These are phyloP conservation scores for Elaeagnus macrophylla DNA, from an alignment of 306 rosid genomes.

Conservation along the genomic window DNA sequence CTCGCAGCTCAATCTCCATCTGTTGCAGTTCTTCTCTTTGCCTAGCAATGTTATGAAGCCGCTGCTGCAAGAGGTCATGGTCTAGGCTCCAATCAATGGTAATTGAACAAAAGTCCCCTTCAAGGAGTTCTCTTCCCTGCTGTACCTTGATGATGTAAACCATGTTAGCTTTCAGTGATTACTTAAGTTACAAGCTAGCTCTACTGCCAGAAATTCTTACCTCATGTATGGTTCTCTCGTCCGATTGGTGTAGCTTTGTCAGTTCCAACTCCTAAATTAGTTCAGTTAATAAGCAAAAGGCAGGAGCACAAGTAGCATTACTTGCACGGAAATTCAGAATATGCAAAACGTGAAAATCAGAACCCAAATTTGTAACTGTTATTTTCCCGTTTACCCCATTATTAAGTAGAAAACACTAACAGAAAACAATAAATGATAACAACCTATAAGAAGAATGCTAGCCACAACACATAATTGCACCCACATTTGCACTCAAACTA, in stretches of 20 bases:
- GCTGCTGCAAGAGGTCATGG: slow-evolving; percentile 59
- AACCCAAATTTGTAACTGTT: too few species aligned
- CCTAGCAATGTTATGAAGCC: slow-evolving; percentile 49
- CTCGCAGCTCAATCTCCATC: slow-evolving; percentile 71
- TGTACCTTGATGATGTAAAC: slow-evolving; percentile 73
- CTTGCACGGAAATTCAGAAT: too few species aligned
- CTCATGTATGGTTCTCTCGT: slow-evolving; percentile 90
- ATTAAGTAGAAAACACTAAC: too few species aligned
- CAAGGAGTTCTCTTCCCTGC: slow-evolving; percentile 89
- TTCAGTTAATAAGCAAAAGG: slow-evolving; percentile 15
- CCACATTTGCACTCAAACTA: too few species aligned
- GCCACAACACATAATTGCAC: too few species aligned
- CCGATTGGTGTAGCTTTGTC: slow-evolving; percentile 57
- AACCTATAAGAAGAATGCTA: too few species aligned
- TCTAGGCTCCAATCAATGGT: slow-evolving; percentile 61
- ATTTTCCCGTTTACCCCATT: too few species aligned
- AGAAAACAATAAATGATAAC: too few species aligned
- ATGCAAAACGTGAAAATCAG: too few species aligned
- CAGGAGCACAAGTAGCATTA: neutral
- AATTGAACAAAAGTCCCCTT: slow-evolving; percentile 76
- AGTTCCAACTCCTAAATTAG: slow-evolving; percentile 52
- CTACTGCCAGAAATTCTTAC: slow-evolving; percentile 41
- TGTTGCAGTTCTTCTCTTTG: slow-evolving; percentile 72
- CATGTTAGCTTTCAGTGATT: slow-evolving; percentile 34
- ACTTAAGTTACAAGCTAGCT: slow-evolving; percentile 15